These are phyloP conservation scores for Jacaranda mimosifolia DNA, from an alignment of 257 asterid genomes.

Conservation along the genomic window DNA sequence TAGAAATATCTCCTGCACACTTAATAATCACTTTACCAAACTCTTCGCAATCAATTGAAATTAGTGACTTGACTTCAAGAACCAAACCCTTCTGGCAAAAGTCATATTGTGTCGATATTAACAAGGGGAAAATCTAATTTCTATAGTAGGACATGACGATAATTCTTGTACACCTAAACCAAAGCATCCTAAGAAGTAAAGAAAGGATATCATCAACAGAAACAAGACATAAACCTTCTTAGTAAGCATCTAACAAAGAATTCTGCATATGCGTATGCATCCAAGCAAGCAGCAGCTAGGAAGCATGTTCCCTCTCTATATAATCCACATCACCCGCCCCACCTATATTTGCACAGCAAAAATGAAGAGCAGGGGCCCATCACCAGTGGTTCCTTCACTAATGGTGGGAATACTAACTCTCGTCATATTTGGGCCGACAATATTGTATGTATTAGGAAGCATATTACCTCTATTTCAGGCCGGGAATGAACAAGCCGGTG, in stretches of 20 bases:
- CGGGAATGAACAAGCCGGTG: not conserved
- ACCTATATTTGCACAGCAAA: not conserved
- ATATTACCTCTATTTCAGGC: not conserved
- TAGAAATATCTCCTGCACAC: no score
- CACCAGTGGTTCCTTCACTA: not conserved
- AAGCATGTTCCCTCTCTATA: not conserved
- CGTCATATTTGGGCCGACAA: not conserved
- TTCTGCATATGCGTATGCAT: no score
- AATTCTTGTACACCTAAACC: no score
- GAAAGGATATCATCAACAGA: not conserved
- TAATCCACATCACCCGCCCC: not conserved
- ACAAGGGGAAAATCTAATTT: no score
- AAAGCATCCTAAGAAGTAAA: no score
- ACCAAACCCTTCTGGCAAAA: no score
- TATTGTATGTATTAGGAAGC: not conserved
- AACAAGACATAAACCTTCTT: not conserved
- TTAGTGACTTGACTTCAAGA: no score
- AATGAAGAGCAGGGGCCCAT: not conserved
- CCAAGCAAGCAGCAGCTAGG: not conserved
- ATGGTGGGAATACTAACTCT: not conserved
- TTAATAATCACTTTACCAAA: no score
- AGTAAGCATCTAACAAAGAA: not conserved
- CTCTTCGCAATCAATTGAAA: no score
- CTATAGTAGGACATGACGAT: no score
- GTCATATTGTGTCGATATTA: no score